A percentile compares a stretch with the other conserved stretches of the same genome.
Conservation (phyloP, 2,329 filamentous ascomycete genomes). For the Phaeosphaeriaceae sp. region DNA sequence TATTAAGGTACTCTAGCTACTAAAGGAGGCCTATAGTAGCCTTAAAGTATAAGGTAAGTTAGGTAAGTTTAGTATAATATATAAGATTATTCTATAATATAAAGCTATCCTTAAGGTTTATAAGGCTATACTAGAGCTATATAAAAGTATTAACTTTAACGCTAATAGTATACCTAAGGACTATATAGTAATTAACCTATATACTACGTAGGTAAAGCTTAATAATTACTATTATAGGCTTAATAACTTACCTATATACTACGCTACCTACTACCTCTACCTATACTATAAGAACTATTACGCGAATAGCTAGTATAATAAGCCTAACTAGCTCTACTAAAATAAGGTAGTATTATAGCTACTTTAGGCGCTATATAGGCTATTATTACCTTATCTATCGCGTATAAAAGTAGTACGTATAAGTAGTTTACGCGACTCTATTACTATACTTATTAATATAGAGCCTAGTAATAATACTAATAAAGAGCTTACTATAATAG, state of each 20-base stretch:
- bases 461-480: no score
- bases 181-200: constrained; percentile 4
- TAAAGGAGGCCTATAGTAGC: background rate
- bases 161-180: background rate
- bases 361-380: constrained; percentile 1
- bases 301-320: background rate
- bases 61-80: background rate
- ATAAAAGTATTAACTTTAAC: background rate
- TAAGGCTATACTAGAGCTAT: background rate
- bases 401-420: no score
- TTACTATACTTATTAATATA: no score
- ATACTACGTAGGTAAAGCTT: constrained; percentile 1
- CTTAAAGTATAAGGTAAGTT: background rate
- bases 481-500: no score
- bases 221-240: constrained; percentile 7
- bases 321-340: background rate
- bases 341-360: background rate
- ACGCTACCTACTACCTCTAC: constrained; percentile 5
- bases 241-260: constrained; percentile 7
- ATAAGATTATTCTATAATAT: background rate
- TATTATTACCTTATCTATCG: no score
- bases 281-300: constrained; percentile 5
- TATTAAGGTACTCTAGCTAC: background rate
- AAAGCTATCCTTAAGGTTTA: background rate
- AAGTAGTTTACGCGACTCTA: no score